Conservation (phyloP, 768 basidiomycete genomes). For the Pleurotus giganteus region DNA sequence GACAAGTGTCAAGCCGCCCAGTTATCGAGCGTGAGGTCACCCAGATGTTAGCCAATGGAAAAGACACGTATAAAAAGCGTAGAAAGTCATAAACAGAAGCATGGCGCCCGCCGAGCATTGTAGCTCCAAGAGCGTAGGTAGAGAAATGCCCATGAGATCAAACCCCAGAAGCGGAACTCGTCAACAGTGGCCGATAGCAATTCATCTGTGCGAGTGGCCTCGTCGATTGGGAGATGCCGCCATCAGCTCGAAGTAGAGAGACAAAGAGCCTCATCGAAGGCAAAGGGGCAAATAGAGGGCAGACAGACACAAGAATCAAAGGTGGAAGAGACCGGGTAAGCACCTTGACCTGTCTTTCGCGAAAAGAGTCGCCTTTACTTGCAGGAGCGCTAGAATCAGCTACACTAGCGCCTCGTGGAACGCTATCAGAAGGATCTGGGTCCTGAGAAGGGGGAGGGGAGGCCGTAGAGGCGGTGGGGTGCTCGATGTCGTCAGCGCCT, state of each 20-base stretch:
- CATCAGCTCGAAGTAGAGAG: neutral
- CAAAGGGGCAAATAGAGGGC: constrained; percentile 1
- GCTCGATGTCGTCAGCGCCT: constrained; percentile 40
- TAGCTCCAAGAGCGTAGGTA: constrained; percentile 8
- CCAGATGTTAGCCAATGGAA: constrained; percentile 35
- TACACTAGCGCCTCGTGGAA: constrained; percentile 48
- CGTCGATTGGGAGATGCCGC: neutral
- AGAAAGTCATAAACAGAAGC: constrained; percentile 15
- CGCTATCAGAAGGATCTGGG: constrained; percentile 45
- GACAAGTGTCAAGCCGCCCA: constrained; percentile 38
- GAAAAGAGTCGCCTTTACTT: constrained; percentile 47
- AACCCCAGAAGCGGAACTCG: neutral
- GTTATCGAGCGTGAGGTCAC: constrained; percentile 34
- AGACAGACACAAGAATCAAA: constrained; percentile 24
- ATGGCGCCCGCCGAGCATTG: neutral
- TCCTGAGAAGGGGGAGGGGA: constrained; percentile 46
- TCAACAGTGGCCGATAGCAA: neutral
- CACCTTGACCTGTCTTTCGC: constrained; percentile 86
- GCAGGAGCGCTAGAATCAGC: constrained; percentile 39
- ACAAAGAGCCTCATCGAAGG: neutral
- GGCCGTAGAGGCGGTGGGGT: constrained; percentile 45
- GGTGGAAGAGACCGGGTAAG: constrained; percentile 61
- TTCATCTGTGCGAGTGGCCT: neutral
- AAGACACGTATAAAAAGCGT: constrained; percentile 36
- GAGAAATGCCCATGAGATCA: neutral